Evolutionary conservation across 495 filamentous ascomycete species (phyloP).

Genomic region (Neurospora tetraspora): DNA sequence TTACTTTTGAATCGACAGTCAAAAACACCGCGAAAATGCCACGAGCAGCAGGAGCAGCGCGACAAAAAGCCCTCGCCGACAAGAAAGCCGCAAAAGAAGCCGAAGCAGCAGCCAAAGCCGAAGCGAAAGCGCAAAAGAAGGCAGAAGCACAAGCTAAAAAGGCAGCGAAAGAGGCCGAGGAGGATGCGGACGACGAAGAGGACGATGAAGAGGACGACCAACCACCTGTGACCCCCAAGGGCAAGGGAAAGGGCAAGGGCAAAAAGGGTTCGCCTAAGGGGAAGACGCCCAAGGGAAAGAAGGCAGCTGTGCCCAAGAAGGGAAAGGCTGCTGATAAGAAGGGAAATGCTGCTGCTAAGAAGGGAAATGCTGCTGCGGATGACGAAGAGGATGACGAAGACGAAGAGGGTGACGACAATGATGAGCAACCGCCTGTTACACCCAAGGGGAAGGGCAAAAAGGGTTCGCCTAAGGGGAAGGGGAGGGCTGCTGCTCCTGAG

Average conservation of each 20-base stretch:
- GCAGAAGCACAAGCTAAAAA: background rate
- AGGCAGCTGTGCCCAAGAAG: background rate
- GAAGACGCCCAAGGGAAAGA: background rate
- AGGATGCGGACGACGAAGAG: background rate
- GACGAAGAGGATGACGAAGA: background rate
- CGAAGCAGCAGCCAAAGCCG: background rate
- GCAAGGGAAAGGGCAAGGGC: background rate
- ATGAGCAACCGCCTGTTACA: background rate
- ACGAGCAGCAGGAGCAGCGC: background rate
- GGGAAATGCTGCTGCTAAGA: background rate
- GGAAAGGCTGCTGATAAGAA: background rate
- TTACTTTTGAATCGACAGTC: background rate
- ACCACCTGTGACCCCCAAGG: background rate
- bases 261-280: background rate
- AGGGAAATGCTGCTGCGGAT: background rate
- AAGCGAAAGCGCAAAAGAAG: background rate
- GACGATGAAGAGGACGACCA: background rate
- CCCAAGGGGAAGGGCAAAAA: background rate
- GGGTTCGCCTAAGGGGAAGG: background rate
- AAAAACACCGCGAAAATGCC: background rate
- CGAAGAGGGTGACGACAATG: background rate
- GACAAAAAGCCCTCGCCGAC: background rate
- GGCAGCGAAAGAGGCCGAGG: background rate
- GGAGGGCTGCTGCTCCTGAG: background rate
- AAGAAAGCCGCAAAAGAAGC: background rate